Conservation (phyloP, 805 yeast species). For the Helenozyma baotianmanensis region DNA sequence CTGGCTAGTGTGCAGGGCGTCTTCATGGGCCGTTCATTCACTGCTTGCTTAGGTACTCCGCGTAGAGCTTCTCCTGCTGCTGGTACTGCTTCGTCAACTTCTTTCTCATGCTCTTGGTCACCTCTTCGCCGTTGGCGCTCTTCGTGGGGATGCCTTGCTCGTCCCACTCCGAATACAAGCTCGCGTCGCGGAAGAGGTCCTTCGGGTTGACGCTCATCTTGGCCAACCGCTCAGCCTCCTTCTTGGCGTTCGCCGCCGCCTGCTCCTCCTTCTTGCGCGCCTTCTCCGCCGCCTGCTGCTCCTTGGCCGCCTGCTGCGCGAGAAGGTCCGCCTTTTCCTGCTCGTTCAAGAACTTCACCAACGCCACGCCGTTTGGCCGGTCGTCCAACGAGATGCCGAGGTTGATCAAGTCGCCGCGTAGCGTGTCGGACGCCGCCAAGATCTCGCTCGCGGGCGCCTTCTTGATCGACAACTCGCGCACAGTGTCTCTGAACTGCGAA, state of each 20-base stretch:
- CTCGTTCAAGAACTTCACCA: constrained; percentile 72
- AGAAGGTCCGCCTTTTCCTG: constrained; percentile 66
- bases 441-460: constrained; percentile 49
- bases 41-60: constrained; percentile 45
- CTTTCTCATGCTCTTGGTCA: constrained; percentile 81
- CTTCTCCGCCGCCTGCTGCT: constrained; percentile 52
- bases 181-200: constrained; percentile 64
- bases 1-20: no score
- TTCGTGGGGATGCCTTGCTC: constrained; percentile 77
- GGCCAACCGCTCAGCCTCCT: constrained; percentile 57
- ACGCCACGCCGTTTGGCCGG: constrained; percentile 73
- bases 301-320: constrained; percentile 48
- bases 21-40: no score
- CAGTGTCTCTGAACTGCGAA: constrained; percentile 75
- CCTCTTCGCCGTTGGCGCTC: constrained; percentile 72
- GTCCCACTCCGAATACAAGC: constrained; percentile 70
- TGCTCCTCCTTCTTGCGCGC: constrained; percentile 55
- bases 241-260: constrained; percentile 48
- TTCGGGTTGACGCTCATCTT: constrained; percentile 67
- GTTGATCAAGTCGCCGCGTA: constrained; percentile 67
- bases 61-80: constrained; percentile 76
- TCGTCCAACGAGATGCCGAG: constrained; percentile 87
- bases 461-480: constrained; percentile 68
- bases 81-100: constrained; percentile 75
- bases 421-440: constrained; percentile 64